Conservation (phyloP, 441 rosid genomes). For the Metrosideros polymorpha region DNA sequence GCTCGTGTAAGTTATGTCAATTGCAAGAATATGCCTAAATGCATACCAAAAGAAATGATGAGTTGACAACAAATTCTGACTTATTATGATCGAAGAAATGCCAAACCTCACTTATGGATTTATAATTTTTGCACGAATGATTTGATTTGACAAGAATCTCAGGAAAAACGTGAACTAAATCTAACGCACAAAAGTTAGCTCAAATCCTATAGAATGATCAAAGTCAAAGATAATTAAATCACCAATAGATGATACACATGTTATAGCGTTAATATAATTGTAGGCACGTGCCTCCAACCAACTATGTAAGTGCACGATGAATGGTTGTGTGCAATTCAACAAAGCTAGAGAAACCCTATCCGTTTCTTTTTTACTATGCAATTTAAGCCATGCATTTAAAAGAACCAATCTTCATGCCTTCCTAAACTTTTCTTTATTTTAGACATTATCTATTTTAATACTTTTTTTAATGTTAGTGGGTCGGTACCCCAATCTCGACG, state of each 20-base stretch:
- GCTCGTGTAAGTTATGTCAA: background rate
- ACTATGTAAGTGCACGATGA: background rate
- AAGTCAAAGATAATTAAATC: background rate
- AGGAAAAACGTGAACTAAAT: background rate
- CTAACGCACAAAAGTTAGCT: background rate
- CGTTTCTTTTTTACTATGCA: background rate
- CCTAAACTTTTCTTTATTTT: background rate
- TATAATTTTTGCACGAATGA: rapidly evolving
- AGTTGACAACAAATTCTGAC: rapidly evolving
- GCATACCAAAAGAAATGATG: background rate
- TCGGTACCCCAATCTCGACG: background rate
- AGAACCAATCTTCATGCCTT: background rate
- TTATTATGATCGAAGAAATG: background rate
- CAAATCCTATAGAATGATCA: background rate
- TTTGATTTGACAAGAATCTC: background rate
- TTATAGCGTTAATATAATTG: background rate
- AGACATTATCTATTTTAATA: background rate
- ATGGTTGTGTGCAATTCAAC: background rate
- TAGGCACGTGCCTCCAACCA: background rate
- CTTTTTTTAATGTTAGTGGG: background rate
- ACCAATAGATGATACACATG: background rate
- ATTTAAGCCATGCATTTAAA: background rate
- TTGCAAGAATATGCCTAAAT: background rate
- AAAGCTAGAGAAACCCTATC: background rate
- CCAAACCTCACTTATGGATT: background rate